Evolutionary conservation across 2,329 filamentous ascomycete species (phyloP).

Genomic region (Eurotiales sp.): DNA sequence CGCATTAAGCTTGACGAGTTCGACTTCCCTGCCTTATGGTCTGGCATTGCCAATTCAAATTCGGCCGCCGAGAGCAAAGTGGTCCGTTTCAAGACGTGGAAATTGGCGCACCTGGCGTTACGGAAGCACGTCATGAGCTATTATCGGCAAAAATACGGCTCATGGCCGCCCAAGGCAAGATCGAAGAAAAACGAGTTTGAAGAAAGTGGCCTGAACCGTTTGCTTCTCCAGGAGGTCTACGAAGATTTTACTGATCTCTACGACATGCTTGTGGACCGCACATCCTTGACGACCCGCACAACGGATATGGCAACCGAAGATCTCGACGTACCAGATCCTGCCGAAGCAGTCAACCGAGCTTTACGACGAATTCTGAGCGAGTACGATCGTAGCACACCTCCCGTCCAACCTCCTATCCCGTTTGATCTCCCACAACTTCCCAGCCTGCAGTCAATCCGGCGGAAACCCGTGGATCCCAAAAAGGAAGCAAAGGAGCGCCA

Average conservation of each 20-base stretch:
- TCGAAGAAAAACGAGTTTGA: slow-evolving; percentile 89
- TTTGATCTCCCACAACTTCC: slow-evolving; percentile 83
- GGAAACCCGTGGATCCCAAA: slow-evolving; percentile 64
- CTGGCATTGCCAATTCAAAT: slow-evolving; percentile 80
- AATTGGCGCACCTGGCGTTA: slow-evolving; percentile 67
- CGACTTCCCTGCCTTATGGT: slow-evolving; percentile 85
- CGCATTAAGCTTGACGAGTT: slow-evolving; percentile 77
- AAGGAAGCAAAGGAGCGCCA: slow-evolving; percentile 69
- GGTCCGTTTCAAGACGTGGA: slow-evolving; percentile 83
- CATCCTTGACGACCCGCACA: slow-evolving; percentile 71
- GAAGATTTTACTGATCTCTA: slow-evolving; percentile 82
- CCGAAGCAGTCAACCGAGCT: slow-evolving; percentile 63
- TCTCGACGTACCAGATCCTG: slow-evolving; percentile 42
- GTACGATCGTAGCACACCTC: slow-evolving; percentile 83
- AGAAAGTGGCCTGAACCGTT: slow-evolving; percentile 78
- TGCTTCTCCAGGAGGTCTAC: slow-evolving; percentile 78
- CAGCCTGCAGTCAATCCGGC: slow-evolving; percentile 60
- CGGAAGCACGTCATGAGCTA: slow-evolving; percentile 68
- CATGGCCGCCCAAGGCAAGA: slow-evolving; percentile 85
- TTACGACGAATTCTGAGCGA: slow-evolving; percentile 78
- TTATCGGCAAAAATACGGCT: slow-evolving; percentile 65
- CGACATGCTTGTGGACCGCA: slow-evolving; percentile 80
- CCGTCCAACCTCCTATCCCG: slow-evolving; percentile 84
- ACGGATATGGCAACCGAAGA: slow-evolving; percentile 63
- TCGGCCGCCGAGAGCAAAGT: slow-evolving; percentile 70